Percentiles rank a stretch among this genome's conserved stretches.
phyloP scores from a whole-genome alignment of 2,329 filamentous ascomycete species.

The Beauveria scarabaeidicola region DNA sequence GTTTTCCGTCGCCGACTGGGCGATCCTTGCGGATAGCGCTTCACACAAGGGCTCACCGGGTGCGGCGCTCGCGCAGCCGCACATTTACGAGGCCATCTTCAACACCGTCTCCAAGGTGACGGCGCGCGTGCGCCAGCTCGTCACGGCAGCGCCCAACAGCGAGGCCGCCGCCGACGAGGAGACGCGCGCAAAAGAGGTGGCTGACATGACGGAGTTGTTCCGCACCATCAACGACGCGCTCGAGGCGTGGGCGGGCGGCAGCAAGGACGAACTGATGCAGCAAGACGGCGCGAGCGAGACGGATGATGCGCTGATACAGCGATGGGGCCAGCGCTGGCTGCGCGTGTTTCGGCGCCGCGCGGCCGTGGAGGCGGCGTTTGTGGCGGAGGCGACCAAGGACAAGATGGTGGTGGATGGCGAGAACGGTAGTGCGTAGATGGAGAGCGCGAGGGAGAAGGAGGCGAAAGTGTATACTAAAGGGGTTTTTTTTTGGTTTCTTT shows the following conservation, averaged over 20 bases:
- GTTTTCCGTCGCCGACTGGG: constrained; percentile 81
- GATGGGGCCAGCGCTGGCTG: constrained; percentile 82
- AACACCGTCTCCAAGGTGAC: constrained; percentile 88
- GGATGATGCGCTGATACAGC: constrained; percentile 56
- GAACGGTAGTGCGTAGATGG: neutral
- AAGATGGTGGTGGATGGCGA: constrained; percentile 8
- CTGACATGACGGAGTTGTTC: constrained; percentile 73
- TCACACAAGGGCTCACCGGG: constrained; percentile 45
- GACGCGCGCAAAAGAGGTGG: constrained; percentile 59
- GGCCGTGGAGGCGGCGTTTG: constrained; percentile 73
- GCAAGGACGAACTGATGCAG: constrained; percentile 69
- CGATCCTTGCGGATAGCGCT: constrained; percentile 53
- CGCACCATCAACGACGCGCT: constrained; percentile 71
- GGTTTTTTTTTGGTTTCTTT: no score
- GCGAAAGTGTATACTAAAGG: no score
- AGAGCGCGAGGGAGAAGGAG: no score
- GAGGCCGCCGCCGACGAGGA: constrained; percentile 45
- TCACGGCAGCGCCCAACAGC: constrained; percentile 48
- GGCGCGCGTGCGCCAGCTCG: constrained; percentile 73
- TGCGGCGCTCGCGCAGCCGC: constrained; percentile 59
- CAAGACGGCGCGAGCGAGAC: constrained; percentile 48
- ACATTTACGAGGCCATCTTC: constrained; percentile 83
- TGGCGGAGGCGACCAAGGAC: constrained; percentile 16
- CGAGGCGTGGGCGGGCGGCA: constrained; percentile 60
- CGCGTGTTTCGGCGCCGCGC: constrained; percentile 74